A percentile compares a stretch with the other conserved stretches of the same genome.
phyloP scores from a whole-genome alignment of 106 monocot species.

The Ottelia alismoides region DNA sequence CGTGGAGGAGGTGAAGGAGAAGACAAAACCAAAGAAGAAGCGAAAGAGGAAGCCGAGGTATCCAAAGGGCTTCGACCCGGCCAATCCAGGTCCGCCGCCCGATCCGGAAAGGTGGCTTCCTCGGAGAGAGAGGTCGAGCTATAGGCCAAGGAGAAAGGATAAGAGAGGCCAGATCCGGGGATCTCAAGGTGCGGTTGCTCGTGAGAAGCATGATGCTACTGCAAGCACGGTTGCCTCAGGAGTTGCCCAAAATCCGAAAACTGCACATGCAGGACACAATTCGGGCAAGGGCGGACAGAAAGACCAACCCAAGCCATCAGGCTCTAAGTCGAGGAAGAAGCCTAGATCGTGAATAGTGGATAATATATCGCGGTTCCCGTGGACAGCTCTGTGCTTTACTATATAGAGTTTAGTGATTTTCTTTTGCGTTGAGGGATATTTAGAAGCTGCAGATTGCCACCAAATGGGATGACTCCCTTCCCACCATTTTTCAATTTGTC shows the following conservation, averaged over 20 bases:
- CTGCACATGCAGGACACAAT: neutral
- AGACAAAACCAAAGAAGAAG: constrained; percentile 59
- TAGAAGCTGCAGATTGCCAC: no score
- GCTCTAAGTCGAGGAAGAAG: constrained; percentile 56
- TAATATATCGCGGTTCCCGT: no score
- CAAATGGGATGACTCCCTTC: no score
- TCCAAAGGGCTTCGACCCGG: constrained; percentile 89
- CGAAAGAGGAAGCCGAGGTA: constrained; percentile 87
- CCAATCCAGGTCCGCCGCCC: constrained; percentile 86
- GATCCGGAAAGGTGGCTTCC: constrained; percentile 98
- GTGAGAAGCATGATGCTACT: constrained; percentile 64
- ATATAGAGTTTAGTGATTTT: no score
- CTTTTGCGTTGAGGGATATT: no score
- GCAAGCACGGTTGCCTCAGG: no score
- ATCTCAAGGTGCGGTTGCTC: constrained; percentile 75
- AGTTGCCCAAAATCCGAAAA: no score
- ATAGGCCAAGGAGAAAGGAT: constrained; percentile 87
- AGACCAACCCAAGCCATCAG: constrained; percentile 26
- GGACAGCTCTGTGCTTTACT: no score
- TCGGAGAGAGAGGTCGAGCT: constrained; percentile 82
- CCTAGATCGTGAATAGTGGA: constrained; percentile 31
- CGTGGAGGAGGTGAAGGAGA: constrained; percentile 48
- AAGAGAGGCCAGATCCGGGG: constrained; percentile 86
- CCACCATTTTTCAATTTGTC: no score
- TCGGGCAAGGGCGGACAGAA: constrained; percentile 22